Evolutionary conservation across 495 filamentous ascomycete genomes (phyloP).

Genomic region (Hypoxylon lenormandii): DNA sequence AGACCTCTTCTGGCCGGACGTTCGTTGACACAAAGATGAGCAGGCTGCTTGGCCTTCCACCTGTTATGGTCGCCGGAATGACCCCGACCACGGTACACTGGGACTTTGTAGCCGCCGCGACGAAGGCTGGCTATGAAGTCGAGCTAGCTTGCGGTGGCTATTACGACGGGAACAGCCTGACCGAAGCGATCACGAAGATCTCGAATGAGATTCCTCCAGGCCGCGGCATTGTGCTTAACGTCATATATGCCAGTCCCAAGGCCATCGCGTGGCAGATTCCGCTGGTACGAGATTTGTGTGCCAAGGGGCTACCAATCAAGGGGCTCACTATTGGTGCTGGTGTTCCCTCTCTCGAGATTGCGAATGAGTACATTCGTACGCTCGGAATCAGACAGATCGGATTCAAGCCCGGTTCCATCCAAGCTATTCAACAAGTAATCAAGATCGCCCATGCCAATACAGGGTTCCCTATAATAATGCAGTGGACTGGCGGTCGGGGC

Average conservation of each 20-base stretch:
- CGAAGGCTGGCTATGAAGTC: conserved; percentile 94
- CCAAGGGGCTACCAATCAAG: conserved; percentile 82
- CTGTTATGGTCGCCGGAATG: conserved; percentile 95
- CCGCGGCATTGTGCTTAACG: conserved; percentile 83
- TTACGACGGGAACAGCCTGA: conserved; percentile 80
- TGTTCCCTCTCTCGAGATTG: conserved; percentile 82
- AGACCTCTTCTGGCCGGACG: conserved; percentile 78
- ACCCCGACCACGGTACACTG: conserved; percentile 92
- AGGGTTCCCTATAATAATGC: conserved; percentile 78
- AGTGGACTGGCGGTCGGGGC: conserved; percentile 86
- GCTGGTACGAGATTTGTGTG: conserved; percentile 75
- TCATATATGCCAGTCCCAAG: conserved; percentile 87
- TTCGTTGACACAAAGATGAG: conserved; percentile 92
- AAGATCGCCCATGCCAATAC: conserved; percentile 84
- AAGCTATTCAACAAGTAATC: conserved; percentile 81
- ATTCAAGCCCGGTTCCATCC: conserved; percentile 83
- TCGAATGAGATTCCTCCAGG: conserved; percentile 80
- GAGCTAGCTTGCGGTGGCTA: conserved; percentile 89
- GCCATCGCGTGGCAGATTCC: conserved; percentile 92
- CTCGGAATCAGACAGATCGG: conserved; percentile 82
- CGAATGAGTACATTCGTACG: conserved; percentile 81
- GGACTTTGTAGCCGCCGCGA: conserved; percentile 95
- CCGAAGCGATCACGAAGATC: conserved; percentile 80
- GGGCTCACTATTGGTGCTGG: conserved; percentile 86
- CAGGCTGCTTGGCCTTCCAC: conserved; percentile 79